Evolutionary conservation across 768 basidiomycete genomes (phyloP), one percentile per base, ranked within the genome.

Genomic region (Rhodotorula babjevae): DNA sequence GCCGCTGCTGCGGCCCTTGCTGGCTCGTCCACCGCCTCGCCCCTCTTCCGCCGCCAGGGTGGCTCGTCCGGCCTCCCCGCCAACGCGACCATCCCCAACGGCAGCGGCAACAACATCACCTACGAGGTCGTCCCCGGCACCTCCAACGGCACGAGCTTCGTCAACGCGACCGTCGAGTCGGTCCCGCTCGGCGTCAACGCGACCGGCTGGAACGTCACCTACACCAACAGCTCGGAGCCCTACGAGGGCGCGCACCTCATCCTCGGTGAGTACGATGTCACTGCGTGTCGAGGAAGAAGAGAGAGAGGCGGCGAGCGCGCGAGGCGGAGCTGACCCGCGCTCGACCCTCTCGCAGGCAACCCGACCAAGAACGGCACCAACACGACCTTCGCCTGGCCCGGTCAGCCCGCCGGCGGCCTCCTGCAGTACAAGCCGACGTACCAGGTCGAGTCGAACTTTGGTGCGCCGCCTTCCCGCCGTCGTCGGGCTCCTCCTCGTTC

Each of bases 381-480:
- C 69, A 52, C 53, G 16, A 65, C 73, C 1, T 16, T 75, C 0
- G 69, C 73, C 2, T 70, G 56, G 33, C 18, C 56, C 3, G 52
- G 49, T 40, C 57, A 61, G 55, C 73, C 73, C 6, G 73, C 73
- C 12, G 73, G 73, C 27, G 73, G 73, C 18, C 58, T 62, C n/a
- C 21, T 71, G 6, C 21, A 47, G 10, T 36, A 44, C 58, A 55
- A 61, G 36, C 73, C 73, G 21, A 58, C 36, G 4, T 73, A 73
- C 63, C 12, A 3, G 11, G 33, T 36, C 56, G 21, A 57, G 36
- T n/a, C 56, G 21, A 70, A 84, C 68, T 83, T 86, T 73, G 86
- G 86, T 79, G 85, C 84, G 77, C 84, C n/a, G 31, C 19, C 18
- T 29, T 49, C 9, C 5, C 21, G 2, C 31, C 55, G 29, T 18